A percentile compares a stretch with the other conserved stretches of the same genome.
Evolutionary conservation across 2,329 filamentous ascomycete genomes (phyloP).

Genomic region (Colletotrichum cereale): DNA sequence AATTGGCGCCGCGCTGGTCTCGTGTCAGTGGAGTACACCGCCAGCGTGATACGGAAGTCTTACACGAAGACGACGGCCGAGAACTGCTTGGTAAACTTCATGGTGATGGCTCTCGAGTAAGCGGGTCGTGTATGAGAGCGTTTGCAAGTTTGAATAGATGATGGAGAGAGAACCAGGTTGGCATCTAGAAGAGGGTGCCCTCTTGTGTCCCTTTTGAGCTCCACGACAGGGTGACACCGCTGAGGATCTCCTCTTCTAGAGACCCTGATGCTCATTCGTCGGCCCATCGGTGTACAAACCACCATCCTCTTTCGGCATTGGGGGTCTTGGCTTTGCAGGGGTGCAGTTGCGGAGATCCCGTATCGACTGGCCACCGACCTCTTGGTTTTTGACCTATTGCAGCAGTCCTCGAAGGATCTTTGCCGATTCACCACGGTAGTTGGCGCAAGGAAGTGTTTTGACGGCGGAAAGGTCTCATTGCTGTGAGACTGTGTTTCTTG

Average conservation of each 20-base stretch:
- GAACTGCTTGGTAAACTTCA: conserved; percentile 7
- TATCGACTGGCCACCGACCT: conserved; percentile 13
- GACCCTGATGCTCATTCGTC: conserved; percentile 5
- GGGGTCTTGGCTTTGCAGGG: conserved; percentile 21
- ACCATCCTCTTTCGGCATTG: conserved; percentile 24
- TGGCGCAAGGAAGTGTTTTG: not conserved
- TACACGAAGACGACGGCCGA: not conserved
- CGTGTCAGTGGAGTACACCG: conserved; percentile 5
- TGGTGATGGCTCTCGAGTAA: not conserved
- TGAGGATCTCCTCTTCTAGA: not conserved
- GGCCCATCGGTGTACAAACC: conserved; percentile 21
- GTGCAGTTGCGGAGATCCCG: conserved; percentile 1
- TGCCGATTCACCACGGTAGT: not conserved
- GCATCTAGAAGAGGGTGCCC: not conserved
- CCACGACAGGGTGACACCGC: not conserved
- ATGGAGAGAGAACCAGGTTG: not conserved
- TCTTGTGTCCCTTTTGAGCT: conserved; percentile 1
- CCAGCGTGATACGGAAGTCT: not conserved
- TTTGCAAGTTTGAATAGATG: not conserved
- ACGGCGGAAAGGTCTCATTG: not conserved
- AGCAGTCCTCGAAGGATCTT: not conserved
- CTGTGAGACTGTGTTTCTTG: not conserved
- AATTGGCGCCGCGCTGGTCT: not conserved
- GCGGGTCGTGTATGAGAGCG: not conserved
- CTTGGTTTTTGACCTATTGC: not conserved